A percentile compares a stretch with the other conserved stretches of the same genome.
phyloP scores from a whole-genome alignment of 805 yeast species.

The Yamadazyma endophytica region DNA sequence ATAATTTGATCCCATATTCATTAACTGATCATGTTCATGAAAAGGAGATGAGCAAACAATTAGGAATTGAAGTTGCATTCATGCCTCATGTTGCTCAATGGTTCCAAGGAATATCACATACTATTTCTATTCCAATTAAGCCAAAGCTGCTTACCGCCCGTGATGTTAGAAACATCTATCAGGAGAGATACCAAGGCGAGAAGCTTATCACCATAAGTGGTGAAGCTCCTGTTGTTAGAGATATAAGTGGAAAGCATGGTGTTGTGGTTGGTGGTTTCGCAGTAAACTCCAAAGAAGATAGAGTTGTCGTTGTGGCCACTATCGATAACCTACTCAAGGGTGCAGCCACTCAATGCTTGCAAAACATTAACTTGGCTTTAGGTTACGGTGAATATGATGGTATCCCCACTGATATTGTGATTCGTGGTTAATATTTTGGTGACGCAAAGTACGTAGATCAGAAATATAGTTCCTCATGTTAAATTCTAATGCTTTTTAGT shows the following conservation, averaged over 20 bases:
- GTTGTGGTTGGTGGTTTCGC: slow-evolving; percentile 95
- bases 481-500: no score
- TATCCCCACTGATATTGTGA: slow-evolving; percentile 69
- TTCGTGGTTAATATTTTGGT: slow-evolving; percentile 43
- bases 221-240: slow-evolving; percentile 90
- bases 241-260: slow-evolving; percentile 91
- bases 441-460: no score
- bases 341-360: slow-evolving; percentile 97
- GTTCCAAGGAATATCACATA: slow-evolving; percentile 97
- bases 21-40: slow-evolving; percentile 97
- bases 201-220: slow-evolving; percentile 80
- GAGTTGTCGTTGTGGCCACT: slow-evolving; percentile 92
- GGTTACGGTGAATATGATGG: slow-evolving; percentile 95
- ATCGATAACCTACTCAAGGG: slow-evolving; percentile 96
- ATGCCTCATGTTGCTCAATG: slow-evolving; percentile 98
- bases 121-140: slow-evolving; percentile 85
- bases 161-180: slow-evolving; percentile 80
- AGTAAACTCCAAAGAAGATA: slow-evolving; percentile 78
- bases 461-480: no score
- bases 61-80: slow-evolving; percentile 80
- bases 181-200: slow-evolving; percentile 84
- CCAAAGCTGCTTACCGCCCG: slow-evolving; percentile 63
- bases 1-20: slow-evolving; percentile 92
- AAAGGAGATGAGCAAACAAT: slow-evolving; percentile 78
- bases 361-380: slow-evolving; percentile 85